phyloP scores from a whole-genome alignment of 2,329 filamentous ascomycete species.

The Diaporthe sp. region DNA sequence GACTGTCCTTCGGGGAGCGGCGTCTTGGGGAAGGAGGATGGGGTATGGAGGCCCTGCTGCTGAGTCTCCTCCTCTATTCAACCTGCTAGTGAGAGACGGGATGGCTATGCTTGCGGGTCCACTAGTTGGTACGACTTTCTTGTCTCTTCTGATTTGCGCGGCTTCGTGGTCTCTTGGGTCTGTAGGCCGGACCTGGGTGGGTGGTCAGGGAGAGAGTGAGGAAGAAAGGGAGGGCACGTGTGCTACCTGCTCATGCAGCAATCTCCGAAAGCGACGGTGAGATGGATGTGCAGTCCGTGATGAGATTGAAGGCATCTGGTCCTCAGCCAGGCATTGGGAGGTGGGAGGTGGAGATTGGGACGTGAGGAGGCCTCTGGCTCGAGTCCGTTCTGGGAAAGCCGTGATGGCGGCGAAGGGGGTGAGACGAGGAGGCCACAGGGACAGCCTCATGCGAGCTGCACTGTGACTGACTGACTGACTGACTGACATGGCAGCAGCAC shows the following conservation, averaged over 20 bases:
- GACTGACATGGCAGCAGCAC: not conserved
- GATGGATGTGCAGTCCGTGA: not conserved
- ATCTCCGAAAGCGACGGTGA: constrained; percentile 10
- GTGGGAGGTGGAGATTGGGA: constrained; percentile 3
- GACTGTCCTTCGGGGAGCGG: not conserved
- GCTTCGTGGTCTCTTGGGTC: not conserved
- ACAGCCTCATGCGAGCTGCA: constrained; percentile 29
- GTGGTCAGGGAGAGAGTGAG: not conserved
- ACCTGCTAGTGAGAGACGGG: not conserved
- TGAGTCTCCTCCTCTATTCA: not conserved
- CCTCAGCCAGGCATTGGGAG: not conserved
- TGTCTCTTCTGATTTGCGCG: not conserved
- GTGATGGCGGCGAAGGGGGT: constrained; percentile 27
- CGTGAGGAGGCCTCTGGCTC: constrained; percentile 30
- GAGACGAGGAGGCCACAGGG: not conserved
- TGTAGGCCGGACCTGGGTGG: not conserved
- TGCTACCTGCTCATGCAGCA: not conserved
- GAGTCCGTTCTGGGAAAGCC: constrained; percentile 36
- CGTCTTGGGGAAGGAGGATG: not conserved
- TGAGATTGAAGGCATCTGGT: not conserved
- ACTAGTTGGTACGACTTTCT: no score
- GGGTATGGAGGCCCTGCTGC: not conserved
- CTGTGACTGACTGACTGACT: constrained; percentile 6
- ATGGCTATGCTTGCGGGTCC: not conserved
- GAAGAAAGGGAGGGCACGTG: not conserved